Evolutionary conservation across 2,329 filamentous ascomycete species (phyloP), one percentile per base, ranked within the genome.

Genomic region (Plectosphaerella plurivora): DNA sequence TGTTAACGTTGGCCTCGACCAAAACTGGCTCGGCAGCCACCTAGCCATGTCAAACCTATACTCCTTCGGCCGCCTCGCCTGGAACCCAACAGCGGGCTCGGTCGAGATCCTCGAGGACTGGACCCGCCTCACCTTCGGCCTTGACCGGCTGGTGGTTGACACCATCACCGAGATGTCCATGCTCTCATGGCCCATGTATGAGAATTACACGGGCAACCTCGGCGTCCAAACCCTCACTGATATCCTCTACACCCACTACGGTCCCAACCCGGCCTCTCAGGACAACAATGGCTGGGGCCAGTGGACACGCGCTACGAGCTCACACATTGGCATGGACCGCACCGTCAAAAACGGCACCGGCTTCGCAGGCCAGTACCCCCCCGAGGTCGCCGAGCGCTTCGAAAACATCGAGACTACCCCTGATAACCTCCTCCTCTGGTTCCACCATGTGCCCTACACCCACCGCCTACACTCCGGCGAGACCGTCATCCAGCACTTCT

Each of bases 21-120:
- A 73, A 0, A 88, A 81, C 2, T 90, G 86, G 86, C 72, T 89
- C 0, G 86, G 87, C 10, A 84, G 80, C 53, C 84, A 88, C 63
- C 70, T 89, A 1, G 76, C 86, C 47, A 86, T 89, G 83, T 84
- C 83, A 1, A 89, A 89, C 61, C 68, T 89, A 1, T 89, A 88
- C 59, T 84, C 84, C 0, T 90, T 83, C 58, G 87, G 86, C 10
- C 76, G 77, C 3, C 63, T 89, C 15, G 84, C 85, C 0, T 89
- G 87, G 87, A 69, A 86, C 50, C 81, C 86, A 0, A 69, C 70
- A 0, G 59, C 65, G 0, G 74, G 81, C 44, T 64, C 78, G 0
- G 66, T 75, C 24, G 61, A 63, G 14, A 73, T 88, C 3, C 68
- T 89, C 0, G 68, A 83, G 59, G 82, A 86, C 54, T 89, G 87